Percentiles rank a stretch among this genome's conserved stretches.
Conservation (phyloP, 805 yeast species). For the Citeromyces nyonsensis region DNA sequence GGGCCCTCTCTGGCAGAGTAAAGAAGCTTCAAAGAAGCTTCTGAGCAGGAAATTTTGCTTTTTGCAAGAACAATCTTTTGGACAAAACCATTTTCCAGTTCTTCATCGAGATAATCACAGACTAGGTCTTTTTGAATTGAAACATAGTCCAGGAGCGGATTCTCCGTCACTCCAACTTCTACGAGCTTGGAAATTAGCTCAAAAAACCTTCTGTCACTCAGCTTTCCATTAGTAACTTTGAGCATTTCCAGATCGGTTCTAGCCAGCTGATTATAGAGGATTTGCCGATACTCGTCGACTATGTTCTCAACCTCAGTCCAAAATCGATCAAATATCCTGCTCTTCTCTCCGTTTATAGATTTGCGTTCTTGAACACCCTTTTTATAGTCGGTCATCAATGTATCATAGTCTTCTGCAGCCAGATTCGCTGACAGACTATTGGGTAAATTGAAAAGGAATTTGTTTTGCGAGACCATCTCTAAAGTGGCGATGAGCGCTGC, state of each 20-base stretch:
- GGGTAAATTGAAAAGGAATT: conserved; percentile 42
- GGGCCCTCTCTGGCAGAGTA: too few species aligned
- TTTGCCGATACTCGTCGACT: conserved; percentile 35
- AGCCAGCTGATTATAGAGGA: conserved; percentile 34
- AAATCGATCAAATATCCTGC: conserved; percentile 27
- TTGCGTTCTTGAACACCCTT: conserved; percentile 18
- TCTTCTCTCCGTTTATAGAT: conserved; percentile 1
- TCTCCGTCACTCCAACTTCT: conserved; percentile 47
- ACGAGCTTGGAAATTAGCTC: conserved; percentile 34
- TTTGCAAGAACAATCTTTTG: too few species aligned
- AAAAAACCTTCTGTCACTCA: conserved; percentile 11
- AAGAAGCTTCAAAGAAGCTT: conserved; percentile 18
- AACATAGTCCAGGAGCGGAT: conserved; percentile 54
- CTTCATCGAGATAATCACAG: too few species aligned
- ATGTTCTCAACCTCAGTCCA: conserved; percentile 41
- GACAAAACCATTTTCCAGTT: too few species aligned
- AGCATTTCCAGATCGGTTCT: conserved; percentile 12
- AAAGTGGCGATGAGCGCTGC: conserved; percentile 31
- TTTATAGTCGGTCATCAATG: conserved; percentile 39
- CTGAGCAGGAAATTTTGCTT: conserved; percentile 17
- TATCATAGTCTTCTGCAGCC: conserved; percentile 35
- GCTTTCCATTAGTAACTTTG: too few species aligned
- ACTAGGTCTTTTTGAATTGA: conserved; percentile 17
- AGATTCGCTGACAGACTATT: conserved; percentile 24
- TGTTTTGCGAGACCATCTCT: conserved; percentile 33